Evolutionary conservation across 1,139 yeast genomes (phyloP).

Genomic region (Debaryomyces udenii): DNA sequence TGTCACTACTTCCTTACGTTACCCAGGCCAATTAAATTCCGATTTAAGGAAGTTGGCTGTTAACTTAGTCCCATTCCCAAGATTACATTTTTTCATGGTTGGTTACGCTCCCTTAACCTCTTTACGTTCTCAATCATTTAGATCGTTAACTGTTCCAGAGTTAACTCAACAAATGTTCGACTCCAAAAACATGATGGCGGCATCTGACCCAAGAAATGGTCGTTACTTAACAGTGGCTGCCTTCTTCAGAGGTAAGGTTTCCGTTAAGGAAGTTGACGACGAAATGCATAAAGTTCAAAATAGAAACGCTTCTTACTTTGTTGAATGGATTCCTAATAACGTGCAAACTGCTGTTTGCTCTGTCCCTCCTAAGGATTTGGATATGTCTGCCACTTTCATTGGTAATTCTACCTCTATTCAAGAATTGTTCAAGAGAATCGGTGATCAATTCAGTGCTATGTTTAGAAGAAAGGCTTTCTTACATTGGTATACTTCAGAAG

Average conservation of each 20-base stretch:
- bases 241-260: slow-evolving; percentile 89
- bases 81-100: slow-evolving; percentile 93
- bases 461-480: slow-evolving; percentile 92
- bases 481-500: slow-evolving; percentile 94
- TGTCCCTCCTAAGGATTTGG: slow-evolving; percentile 83
- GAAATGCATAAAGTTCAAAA: slow-evolving; percentile 87
- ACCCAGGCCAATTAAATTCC: slow-evolving; percentile 92
- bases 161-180: slow-evolving; percentile 93
- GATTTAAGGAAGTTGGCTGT: slow-evolving; percentile 91
- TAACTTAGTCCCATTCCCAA: slow-evolving; percentile 91
- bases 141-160: slow-evolving; percentile 86
- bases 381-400: slow-evolving; percentile 88
- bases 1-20: slow-evolving; percentile 84
- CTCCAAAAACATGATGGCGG: slow-evolving; percentile 94
- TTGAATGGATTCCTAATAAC: slow-evolving; percentile 96
- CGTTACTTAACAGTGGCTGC: slow-evolving; percentile 94
- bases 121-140: slow-evolving; percentile 75
- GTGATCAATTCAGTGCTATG: slow-evolving; percentile 90
- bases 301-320: slow-evolving; percentile 78
- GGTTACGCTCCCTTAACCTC: slow-evolving; percentile 92
- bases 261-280: slow-evolving; percentile 91
- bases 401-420: slow-evolving; percentile 93
- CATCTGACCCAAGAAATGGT: slow-evolving; percentile 88
- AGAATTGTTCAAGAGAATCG: slow-evolving; percentile 86
- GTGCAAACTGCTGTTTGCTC: slow-evolving; percentile 93